Conservation (phyloP, 495 filamentous ascomycete genomes). For the Tricharina praecox region DNA sequence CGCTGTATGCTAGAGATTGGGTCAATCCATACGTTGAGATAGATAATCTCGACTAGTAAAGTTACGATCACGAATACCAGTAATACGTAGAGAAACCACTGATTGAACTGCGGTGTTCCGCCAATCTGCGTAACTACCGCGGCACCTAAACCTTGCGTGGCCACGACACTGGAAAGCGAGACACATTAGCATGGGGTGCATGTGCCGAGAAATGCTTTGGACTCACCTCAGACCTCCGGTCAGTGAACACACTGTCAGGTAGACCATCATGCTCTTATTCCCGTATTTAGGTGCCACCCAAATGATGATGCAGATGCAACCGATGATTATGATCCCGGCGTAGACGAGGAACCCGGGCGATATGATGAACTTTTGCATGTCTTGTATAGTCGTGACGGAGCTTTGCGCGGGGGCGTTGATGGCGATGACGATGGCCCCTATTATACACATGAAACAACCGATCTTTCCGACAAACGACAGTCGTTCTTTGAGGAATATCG, state of each 20-base stretch:
- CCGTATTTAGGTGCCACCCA: slow-evolving; percentile 84
- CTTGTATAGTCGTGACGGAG: slow-evolving; percentile 72
- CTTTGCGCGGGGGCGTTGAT: slow-evolving; percentile 81
- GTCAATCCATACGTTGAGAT: slow-evolving; percentile 86
- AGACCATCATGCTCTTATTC: slow-evolving; percentile 94
- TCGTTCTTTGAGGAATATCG: slow-evolving; percentile 90
- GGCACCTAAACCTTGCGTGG: slow-evolving; percentile 82
- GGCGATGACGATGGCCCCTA: slow-evolving; percentile 84
- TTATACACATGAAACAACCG: slow-evolving; percentile 85
- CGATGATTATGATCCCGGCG: slow-evolving; percentile 65
- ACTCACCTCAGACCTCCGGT: slow-evolving; percentile 59
- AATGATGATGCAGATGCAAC: slow-evolving; percentile 50
- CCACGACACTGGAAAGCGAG: slow-evolving; percentile 64
- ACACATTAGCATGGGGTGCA: no score
- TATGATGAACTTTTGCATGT: slow-evolving; percentile 81
- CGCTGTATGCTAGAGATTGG: no score
- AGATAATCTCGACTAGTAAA: slow-evolving; percentile 83
- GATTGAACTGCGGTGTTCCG: slow-evolving; percentile 71
- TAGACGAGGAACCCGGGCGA: slow-evolving; percentile 75
- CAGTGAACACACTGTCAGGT: slow-evolving; percentile 86
- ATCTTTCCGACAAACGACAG: slow-evolving; percentile 92
- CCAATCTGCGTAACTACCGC: slow-evolving; percentile 75
- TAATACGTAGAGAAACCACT: slow-evolving; percentile 91
- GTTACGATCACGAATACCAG: slow-evolving; percentile 80
- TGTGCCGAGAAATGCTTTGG: no score